Evolutionary conservation across 2,329 filamentous ascomycete genomes (phyloP).

Genomic region (Cadophora gregata): DNA sequence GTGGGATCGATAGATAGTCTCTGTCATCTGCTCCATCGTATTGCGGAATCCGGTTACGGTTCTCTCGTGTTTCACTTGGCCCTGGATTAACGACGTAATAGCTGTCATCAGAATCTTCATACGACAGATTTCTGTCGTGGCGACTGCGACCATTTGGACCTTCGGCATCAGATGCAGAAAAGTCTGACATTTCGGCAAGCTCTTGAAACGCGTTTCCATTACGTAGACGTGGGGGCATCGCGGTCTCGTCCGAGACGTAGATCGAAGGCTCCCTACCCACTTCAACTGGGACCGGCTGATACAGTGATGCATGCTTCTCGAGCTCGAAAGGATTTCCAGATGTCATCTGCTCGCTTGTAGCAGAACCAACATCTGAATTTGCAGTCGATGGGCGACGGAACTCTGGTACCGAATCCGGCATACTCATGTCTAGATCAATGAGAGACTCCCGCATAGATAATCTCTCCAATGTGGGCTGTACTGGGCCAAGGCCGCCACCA

Average conservation of each 20-base stretch:
- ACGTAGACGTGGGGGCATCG: constrained; percentile 47
- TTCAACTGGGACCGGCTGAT: constrained; percentile 47
- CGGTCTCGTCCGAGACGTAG: constrained; percentile 65
- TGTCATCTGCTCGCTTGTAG: constrained; percentile 60
- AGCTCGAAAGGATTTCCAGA: constrained; percentile 65
- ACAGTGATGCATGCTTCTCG: constrained; percentile 66
- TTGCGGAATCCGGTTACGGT: constrained; percentile 14
- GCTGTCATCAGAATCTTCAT: constrained; percentile 20
- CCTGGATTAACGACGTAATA: constrained; percentile 19
- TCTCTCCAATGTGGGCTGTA: constrained; percentile 29
- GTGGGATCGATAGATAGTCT: constrained; percentile 34
- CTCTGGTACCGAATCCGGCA: constrained; percentile 50
- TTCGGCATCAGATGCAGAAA: constrained; percentile 41
- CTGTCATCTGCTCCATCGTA: constrained; percentile 31
- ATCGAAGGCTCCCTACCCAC: constrained; percentile 47
- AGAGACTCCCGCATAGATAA: constrained; percentile 45
- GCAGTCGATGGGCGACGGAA: constrained; percentile 41
- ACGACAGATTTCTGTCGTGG: constrained; percentile 3
- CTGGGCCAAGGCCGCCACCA: constrained; percentile 28
- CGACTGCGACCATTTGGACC: constrained; percentile 19
- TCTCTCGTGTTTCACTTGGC: background rate
- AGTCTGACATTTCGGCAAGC: constrained; percentile 41
- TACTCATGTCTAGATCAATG: constrained; percentile 61
- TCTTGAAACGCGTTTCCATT: constrained; percentile 34
- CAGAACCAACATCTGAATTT: constrained; percentile 49